Conservation (phyloP, 371 early-diverging fungal genomes). For the Synchytrium microbalum region DNA sequence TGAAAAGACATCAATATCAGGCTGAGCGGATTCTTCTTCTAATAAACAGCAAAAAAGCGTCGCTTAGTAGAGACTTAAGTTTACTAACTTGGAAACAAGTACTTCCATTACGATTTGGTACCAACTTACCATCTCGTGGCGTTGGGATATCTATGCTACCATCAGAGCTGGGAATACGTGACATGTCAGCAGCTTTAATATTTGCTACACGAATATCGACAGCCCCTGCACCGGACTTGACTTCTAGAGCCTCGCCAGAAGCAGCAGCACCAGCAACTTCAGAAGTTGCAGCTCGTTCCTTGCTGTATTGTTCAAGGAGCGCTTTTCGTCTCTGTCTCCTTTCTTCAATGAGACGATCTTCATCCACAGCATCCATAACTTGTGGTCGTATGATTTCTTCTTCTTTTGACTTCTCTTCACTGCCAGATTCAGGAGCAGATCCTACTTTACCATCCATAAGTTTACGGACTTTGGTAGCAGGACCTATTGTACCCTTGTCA, state of each 20-base stretch:
- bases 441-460: not conserved
- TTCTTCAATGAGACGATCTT: conserved; percentile 68
- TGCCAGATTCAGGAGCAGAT: not conserved
- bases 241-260: not conserved
- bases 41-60: not conserved
- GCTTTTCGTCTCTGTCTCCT: conserved; percentile 60
- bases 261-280: conserved; percentile 2
- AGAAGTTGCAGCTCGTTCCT: conserved; percentile 20
- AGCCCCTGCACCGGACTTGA: conserved; percentile 3
- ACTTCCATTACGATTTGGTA: not conserved
- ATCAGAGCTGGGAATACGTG: not conserved
- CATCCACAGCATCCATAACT: conserved; percentile 44
- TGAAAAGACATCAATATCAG: not conserved
- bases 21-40: conserved; percentile 3
- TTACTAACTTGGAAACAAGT: not conserved
- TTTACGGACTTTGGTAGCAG: not conserved
- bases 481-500: not conserved
- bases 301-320: conserved; percentile 53
- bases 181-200: not conserved
- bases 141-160: not conserved
- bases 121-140: conserved; percentile 1
- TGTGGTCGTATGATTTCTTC: conserved; percentile 25
- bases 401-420: conserved; percentile 8
- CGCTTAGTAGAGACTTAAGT: not conserved
- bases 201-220: not conserved